Conservation (phyloP, 1,284 basidiomycete species). For the Austropuccinia psidii region DNA sequence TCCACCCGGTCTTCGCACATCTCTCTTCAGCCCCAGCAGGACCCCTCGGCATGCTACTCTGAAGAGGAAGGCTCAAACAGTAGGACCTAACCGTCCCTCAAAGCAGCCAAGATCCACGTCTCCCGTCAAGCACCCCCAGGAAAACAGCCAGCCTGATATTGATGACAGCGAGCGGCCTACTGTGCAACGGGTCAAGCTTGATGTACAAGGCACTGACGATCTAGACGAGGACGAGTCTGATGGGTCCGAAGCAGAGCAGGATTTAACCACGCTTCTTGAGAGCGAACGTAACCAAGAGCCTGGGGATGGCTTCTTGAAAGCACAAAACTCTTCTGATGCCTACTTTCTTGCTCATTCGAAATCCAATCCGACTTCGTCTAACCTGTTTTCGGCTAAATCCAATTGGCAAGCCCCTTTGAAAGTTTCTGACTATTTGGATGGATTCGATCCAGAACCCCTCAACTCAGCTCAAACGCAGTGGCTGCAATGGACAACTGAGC, state of each 20-base stretch:
- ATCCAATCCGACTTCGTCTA: constrained; percentile 62
- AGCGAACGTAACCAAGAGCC: background rate
- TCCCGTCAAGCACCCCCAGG: too few species aligned
- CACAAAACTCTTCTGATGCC: constrained; percentile 58
- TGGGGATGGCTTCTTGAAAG: background rate
- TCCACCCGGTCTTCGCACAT: too few species aligned
- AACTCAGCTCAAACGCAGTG: constrained; percentile 51
- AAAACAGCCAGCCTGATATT: background rate
- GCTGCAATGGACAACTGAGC: constrained; percentile 60
- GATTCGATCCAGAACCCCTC: constrained; percentile 38
- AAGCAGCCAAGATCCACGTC: too few species aligned
- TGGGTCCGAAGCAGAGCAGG: background rate
- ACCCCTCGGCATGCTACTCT: too few species aligned
- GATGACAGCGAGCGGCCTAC: background rate
- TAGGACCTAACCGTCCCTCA: too few species aligned
- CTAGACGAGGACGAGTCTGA: constrained; percentile 9
- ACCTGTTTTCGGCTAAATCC: constrained; percentile 64
- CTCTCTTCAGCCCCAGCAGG: too few species aligned
- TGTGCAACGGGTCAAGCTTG: background rate
- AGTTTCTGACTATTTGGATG: constrained; percentile 44
- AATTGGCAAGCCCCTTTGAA: constrained; percentile 51
- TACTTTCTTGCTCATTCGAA: constrained; percentile 66
- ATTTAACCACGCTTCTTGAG: too few species aligned
- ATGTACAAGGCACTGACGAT: background rate
- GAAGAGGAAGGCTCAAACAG: too few species aligned